Conservation (phyloP, 2,329 filamentous ascomycete genomes). For the Microdochium bolleyi region DNA sequence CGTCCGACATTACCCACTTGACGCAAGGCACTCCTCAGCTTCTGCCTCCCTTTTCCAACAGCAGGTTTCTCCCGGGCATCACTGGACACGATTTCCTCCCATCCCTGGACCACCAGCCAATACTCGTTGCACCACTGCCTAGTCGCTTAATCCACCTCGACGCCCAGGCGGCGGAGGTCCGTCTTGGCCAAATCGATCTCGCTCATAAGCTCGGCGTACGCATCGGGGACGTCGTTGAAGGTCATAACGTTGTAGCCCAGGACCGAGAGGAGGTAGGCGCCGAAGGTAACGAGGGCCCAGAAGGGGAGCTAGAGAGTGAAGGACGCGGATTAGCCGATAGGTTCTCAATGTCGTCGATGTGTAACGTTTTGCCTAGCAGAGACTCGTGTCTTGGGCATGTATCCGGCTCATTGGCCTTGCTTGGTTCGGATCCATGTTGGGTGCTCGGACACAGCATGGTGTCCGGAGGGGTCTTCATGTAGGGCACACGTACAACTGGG, state of each 20-base stretch:
- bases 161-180: constrained; percentile 66
- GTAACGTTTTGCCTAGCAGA: background rate
- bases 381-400: background rate
- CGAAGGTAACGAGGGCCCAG: constrained; percentile 86
- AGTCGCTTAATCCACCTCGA: constrained; percentile 60
- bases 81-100: no score
- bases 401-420: constrained; percentile 2
- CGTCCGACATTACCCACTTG: no score
- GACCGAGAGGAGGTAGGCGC: constrained; percentile 83
- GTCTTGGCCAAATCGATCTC: constrained; percentile 73
- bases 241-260: constrained; percentile 89
- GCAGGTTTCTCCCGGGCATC: no score
- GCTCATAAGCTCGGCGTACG: constrained; percentile 79
- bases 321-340: background rate
- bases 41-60: no score
- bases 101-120: background rate
- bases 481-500: constrained; percentile 64
- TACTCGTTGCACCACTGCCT: background rate
- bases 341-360: constrained; percentile 3
- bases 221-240: constrained; percentile 92
- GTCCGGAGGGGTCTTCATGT: background rate
- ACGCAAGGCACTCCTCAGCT: no score
- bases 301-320: constrained; percentile 66
- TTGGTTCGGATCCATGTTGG: background rate
- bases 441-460: background rate